Evolutionary conservation across 768 basidiomycete genomes (phyloP).

Genomic region (Tulasnella sp.): DNA sequence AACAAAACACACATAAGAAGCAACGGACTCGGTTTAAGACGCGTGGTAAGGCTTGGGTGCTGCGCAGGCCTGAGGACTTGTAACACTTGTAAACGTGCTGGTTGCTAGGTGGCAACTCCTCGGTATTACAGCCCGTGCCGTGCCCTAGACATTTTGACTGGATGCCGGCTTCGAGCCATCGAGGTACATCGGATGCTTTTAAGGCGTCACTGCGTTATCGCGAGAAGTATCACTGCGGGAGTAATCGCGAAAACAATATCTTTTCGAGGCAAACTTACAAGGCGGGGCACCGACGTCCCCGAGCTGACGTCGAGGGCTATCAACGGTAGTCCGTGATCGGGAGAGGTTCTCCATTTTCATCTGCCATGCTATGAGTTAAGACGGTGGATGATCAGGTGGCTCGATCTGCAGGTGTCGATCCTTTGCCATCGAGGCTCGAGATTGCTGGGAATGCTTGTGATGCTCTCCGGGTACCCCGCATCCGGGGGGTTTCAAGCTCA

Average conservation of each 20-base stretch:
- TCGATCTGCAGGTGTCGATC: background rate
- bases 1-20: background rate
- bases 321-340: background rate
- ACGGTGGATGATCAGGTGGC: too few species aligned
- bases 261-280: too few species aligned
- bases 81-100: background rate
- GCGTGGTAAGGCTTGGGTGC: background rate
- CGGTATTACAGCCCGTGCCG: background rate
- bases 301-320: background rate
- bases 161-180: background rate
- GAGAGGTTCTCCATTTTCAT: background rate
- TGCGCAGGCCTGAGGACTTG: background rate
- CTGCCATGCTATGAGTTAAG: too few species aligned
- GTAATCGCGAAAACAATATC: too few species aligned
- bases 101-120: background rate
- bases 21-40: background rate
- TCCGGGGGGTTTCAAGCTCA: background rate
- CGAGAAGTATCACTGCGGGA: background rate
- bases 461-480: background rate
- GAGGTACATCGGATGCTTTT: background rate
- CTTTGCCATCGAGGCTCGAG: background rate
- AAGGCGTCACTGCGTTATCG: too few species aligned
- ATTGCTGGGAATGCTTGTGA: background rate
- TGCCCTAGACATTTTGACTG: background rate
- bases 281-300: background rate